These are phyloP conservation scores for Suillus plorans DNA, from an alignment of 768 basidiomycete genomes.

Conservation along the genomic window DNA sequence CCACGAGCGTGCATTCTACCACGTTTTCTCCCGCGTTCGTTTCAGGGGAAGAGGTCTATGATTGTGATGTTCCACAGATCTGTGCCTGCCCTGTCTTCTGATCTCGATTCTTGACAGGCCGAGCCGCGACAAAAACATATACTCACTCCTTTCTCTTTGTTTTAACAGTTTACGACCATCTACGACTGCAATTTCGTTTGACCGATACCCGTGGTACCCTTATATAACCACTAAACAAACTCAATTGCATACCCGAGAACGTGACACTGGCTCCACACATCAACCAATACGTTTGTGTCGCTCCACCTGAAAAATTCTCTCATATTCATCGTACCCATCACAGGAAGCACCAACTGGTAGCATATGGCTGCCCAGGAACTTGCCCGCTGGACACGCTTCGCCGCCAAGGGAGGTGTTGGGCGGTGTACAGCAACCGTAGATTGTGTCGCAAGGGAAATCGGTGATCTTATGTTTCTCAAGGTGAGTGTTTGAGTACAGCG, in stretches of 20 bases:
- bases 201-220: neutral
- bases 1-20: neutral
- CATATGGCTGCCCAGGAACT: slow-evolving; percentile 71
- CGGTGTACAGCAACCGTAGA: slow-evolving; percentile 72
- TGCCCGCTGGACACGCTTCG: slow-evolving; percentile 81
- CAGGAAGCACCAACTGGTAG: neutral
- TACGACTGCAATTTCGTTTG: neutral
- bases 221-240: neutral
- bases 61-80: neutral
- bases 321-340: neutral
- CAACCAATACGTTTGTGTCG: neutral
- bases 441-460: slow-evolving; percentile 69
- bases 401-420: slow-evolving; percentile 83
- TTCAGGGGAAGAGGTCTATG: neutral
- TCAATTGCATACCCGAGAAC: neutral
- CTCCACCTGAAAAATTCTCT: neutral
- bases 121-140: neutral
- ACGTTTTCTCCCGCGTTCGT: neutral
- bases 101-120: neutral
- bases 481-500: slow-evolving; percentile 36
- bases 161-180: neutral
- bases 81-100: slow-evolving; percentile 2
- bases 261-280: neutral
- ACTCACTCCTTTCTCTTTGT: neutral
- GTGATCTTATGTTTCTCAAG: slow-evolving; percentile 88